Conservation (phyloP, 768 basidiomycete genomes). For the Mycena belliarum region DNA sequence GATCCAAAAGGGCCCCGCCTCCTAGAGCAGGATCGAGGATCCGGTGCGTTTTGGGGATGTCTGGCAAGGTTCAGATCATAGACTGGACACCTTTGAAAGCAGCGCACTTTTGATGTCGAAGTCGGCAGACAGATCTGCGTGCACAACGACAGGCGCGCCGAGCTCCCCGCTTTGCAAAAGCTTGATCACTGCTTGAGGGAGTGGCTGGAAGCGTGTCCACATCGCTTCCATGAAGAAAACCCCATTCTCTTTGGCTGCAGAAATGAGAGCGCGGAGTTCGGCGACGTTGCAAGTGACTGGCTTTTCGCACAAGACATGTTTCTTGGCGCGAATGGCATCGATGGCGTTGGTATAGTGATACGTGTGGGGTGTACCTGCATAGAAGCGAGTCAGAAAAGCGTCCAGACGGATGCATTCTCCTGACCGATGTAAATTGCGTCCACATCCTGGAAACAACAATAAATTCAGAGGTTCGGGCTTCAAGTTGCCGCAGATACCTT, state of each 20-base stretch:
- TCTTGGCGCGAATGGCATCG: constrained; percentile 75
- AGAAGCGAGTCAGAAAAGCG: neutral
- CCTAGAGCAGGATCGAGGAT: constrained; percentile 80
- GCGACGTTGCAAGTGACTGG: constrained; percentile 78
- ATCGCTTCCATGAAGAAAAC: constrained; percentile 93
- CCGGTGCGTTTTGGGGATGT: constrained; percentile 66
- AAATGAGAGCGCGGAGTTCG: constrained; percentile 73
- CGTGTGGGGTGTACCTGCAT: constrained; percentile 79
- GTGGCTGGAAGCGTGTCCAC: constrained; percentile 84
- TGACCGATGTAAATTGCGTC: constrained; percentile 77
- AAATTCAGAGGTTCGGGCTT: too few relatives aligned
- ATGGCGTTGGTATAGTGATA: constrained; percentile 78
- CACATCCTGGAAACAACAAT: constrained; percentile 51
- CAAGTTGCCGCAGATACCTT: constrained; percentile 38
- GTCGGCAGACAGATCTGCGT: constrained; percentile 77
- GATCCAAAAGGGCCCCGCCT: constrained; percentile 81
- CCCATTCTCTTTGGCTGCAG: constrained; percentile 72
- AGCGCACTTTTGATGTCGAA: constrained; percentile 62
- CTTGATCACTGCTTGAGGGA: constrained; percentile 62
- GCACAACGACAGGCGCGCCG: constrained; percentile 64
- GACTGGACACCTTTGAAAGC: neutral
- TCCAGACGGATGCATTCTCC: neutral
- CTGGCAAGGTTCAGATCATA: constrained; percentile 34
- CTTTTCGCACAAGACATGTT: constrained; percentile 89
- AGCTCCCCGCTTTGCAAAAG: constrained; percentile 63